phyloP scores from a whole-genome alignment of 768 basidiomycete species.

The Tylopilus balloui region DNA sequence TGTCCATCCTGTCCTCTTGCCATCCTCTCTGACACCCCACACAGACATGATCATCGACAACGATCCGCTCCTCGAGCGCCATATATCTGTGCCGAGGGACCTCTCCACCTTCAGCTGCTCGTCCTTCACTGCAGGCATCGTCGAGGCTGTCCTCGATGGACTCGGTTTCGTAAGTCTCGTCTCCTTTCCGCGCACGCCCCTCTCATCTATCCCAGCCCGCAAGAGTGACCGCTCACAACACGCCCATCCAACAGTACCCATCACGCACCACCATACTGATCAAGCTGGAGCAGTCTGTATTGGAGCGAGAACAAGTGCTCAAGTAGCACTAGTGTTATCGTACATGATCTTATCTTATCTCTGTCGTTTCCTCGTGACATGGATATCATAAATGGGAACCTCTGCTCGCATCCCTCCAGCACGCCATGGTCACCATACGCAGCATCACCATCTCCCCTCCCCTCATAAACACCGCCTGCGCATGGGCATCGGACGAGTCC shows the following conservation, averaged over 20 bases:
- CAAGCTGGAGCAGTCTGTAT: slow-evolving; percentile 88
- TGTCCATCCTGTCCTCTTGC: slow-evolving; percentile 22
- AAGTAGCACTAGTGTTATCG: slow-evolving; percentile 42
- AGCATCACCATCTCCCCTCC: slow-evolving; percentile 56
- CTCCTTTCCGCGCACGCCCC: background rate
- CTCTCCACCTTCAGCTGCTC: slow-evolving; percentile 93
- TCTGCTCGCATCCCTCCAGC: background rate
- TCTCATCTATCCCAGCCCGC: slow-evolving; percentile 63
- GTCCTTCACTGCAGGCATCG: slow-evolving; percentile 96
- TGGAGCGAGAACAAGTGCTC: slow-evolving; percentile 90
- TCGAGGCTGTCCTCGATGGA: slow-evolving; percentile 94
- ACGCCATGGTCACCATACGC: slow-evolving; percentile 53
- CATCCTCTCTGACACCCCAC: slow-evolving; percentile 1
- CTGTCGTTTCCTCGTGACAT: background rate
- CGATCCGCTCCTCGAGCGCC: slow-evolving; percentile 84
- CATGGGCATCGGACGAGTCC: slow-evolving; percentile 68
- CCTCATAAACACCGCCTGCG: slow-evolving; percentile 74
- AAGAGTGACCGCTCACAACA: slow-evolving; percentile 92
- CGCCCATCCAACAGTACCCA: slow-evolving; percentile 76
- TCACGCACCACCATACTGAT: slow-evolving; percentile 94
- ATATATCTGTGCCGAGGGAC: slow-evolving; percentile 92
- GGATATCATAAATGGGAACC: background rate
- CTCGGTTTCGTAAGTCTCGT: slow-evolving; percentile 78
- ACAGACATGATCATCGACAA: slow-evolving; percentile 98
- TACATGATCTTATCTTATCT: slow-evolving; percentile 19